phyloP scores from a whole-genome alignment of 768 basidiomycete species.

The Tulasnella sp. region DNA sequence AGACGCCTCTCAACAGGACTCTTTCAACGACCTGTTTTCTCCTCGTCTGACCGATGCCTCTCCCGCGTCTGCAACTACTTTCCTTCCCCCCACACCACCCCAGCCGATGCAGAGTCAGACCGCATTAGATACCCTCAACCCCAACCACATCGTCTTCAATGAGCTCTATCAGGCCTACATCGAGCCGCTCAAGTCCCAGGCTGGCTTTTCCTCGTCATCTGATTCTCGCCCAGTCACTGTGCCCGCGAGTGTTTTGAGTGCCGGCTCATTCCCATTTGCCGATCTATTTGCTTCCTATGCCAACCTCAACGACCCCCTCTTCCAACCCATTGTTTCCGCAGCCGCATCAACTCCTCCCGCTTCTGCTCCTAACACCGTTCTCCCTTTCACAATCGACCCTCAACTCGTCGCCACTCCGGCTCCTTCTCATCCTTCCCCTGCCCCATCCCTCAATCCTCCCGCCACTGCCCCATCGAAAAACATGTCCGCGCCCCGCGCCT shows the following conservation, averaged over 20 bases:
- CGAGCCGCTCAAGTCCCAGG: background rate
- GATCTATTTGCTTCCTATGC: conserved; percentile 8
- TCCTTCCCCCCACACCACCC: conserved; percentile 26
- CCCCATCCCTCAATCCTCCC: conserved; percentile 29
- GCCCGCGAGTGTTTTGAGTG: background rate
- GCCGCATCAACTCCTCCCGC: background rate
- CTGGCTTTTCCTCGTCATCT: conserved; percentile 1
- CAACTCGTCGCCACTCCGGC: conserved; percentile 58
- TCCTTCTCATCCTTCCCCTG: background rate
- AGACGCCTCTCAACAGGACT: background rate
- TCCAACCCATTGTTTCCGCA: conserved; percentile 13
- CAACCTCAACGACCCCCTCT: background rate
- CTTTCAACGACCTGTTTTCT: conserved; percentile 19
- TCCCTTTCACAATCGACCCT: conserved; percentile 48
- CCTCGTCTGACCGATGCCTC: conserved; percentile 36
- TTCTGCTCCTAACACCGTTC: background rate
- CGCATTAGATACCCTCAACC: conserved; percentile 9
- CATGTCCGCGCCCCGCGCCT: conserved; percentile 4
- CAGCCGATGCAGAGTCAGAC: conserved; percentile 1
- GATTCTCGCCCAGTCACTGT: conserved; percentile 19
- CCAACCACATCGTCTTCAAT: conserved; percentile 6
- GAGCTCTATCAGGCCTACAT: conserved; percentile 11
- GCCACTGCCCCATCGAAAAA: background rate
- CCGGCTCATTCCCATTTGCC: conserved; percentile 31
- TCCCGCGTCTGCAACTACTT: conserved; percentile 25